A percentile compares a stretch with the other conserved stretches of the same genome.
phyloP scores from a whole-genome alignment of 768 basidiomycete species.

The Termitomyces titanicus region DNA sequence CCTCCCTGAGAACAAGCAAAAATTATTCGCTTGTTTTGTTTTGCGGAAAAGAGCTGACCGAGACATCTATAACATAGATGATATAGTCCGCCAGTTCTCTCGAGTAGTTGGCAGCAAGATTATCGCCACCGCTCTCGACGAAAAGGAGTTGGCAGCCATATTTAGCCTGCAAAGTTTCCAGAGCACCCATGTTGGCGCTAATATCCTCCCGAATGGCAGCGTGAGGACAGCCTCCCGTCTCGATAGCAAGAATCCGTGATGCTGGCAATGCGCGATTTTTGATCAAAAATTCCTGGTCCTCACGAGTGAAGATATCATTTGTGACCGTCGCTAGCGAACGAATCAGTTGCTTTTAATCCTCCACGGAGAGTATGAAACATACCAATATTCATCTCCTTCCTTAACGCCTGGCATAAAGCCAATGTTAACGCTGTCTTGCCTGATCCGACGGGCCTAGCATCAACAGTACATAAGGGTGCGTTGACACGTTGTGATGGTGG shows the following conservation, averaged over 20 bases:
- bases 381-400: conserved; percentile 92
- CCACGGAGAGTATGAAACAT: conserved; percentile 17
- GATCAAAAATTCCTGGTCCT: conserved; percentile 97
- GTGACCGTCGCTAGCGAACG: conserved; percentile 76
- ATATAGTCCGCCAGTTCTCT: conserved; percentile 97
- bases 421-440: conserved; percentile 96
- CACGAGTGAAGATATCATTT: conserved; percentile 99
- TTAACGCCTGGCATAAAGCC: conserved; percentile 78
- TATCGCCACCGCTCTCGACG: conserved; percentile 96
- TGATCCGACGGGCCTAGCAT: conserved; percentile 88
- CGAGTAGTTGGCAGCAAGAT: conserved; percentile 95
- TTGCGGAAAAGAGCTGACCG: conserved; percentile 39
- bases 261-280: conserved; percentile 84
- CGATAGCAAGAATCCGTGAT: conserved; percentile 89
- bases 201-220: conserved; percentile 99
- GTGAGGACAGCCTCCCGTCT: conserved; percentile 97
- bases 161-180: conserved; percentile 91
- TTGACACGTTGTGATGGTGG: not conserved
- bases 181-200: conserved; percentile 92
- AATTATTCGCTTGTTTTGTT: conserved; percentile 4
- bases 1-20: conserved; percentile 62
- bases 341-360: not conserved
- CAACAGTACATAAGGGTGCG: not conserved
- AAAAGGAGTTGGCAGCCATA: conserved; percentile 88
- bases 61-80: conserved; percentile 88